Evolutionary conservation across 2,329 filamentous ascomycete genomes (phyloP).

Genomic region (Westerdykella ornata): DNA sequence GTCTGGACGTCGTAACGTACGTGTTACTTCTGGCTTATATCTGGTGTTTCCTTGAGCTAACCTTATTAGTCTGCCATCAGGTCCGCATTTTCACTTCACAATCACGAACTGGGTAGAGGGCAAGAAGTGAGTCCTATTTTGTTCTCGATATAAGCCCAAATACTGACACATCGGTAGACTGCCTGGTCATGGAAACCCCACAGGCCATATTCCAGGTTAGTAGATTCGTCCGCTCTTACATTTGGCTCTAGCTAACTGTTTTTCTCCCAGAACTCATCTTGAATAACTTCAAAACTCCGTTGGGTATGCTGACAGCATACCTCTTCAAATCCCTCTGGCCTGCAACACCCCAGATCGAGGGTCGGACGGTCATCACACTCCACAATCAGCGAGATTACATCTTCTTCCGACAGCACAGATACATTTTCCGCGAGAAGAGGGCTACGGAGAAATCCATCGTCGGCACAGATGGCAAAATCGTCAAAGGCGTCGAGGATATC

Average conservation of each 20-base stretch:
- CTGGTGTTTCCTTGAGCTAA: too few species aligned
- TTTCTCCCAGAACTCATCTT: conserved; percentile 81
- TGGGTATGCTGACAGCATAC: conserved; percentile 78
- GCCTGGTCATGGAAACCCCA: conserved; percentile 83
- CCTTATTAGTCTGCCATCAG: conserved; percentile 60
- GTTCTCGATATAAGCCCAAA: too few species aligned
- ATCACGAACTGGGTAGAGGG: conserved; percentile 88
- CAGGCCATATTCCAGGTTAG: conserved; percentile 79
- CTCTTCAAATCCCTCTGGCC: conserved; percentile 78
- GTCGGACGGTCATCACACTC: conserved; percentile 82
- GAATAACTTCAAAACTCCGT: conserved; percentile 90
- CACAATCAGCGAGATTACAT: conserved; percentile 97
- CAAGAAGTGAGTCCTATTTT: conserved; percentile 46
- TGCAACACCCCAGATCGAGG: conserved; percentile 71
- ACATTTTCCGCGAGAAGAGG: conserved; percentile 85
- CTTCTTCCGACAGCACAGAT: conserved; percentile 83
- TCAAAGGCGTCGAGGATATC: conserved; percentile 80
- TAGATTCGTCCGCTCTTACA: conserved; percentile 33
- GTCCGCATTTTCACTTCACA: conserved; percentile 88
- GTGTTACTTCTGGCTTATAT: too few species aligned
- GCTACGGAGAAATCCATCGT: conserved; percentile 80
- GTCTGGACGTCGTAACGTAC: conserved; percentile 62
- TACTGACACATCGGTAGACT: conserved; percentile 37
- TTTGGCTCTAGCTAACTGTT: conserved; percentile 49
- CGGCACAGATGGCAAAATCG: conserved; percentile 70